A percentile compares a stretch with the other conserved stretches of the same genome.
phyloP scores from a whole-genome alignment of 257 asterid genomes.

The Solanum chiquidenum region DNA sequence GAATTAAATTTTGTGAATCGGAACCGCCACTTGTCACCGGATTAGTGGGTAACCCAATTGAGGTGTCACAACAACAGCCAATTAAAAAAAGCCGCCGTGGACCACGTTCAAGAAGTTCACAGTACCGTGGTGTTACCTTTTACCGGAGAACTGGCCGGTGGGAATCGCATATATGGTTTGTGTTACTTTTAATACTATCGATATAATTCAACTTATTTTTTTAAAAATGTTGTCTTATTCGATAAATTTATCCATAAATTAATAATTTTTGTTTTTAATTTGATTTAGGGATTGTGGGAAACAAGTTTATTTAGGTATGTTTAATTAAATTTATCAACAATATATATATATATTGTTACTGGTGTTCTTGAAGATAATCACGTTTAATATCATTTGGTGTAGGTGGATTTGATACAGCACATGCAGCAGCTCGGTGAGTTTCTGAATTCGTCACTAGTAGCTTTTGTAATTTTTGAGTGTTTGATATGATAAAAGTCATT shows the following conservation, averaged over 20 bases:
- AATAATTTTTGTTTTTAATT: not conserved
- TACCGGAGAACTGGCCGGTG: constrained; percentile 59
- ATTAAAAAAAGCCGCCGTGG: constrained; percentile 49
- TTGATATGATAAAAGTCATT: not conserved
- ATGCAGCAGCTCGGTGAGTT: constrained; percentile 90
- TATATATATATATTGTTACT: not conserved
- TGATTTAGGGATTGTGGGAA: constrained; percentile 92
- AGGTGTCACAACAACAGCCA: constrained; percentile 26
- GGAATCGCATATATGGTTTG: constrained; percentile 53
- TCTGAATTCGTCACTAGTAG: not conserved
- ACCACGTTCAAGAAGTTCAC: constrained; percentile 50
- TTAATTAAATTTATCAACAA: no score
- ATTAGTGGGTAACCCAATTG: constrained; percentile 14
- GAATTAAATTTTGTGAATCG: constrained; percentile 68
- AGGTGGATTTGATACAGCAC: constrained; percentile 98
- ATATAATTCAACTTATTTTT: not conserved
- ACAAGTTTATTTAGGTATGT: constrained; percentile 82
- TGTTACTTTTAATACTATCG: not conserved
- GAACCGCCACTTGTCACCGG: constrained; percentile 23
- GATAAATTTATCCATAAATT: not conserved
- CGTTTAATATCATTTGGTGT: not conserved
- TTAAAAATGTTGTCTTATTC: not conserved
- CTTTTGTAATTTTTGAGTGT: not conserved
- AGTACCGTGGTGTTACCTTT: constrained; percentile 49
- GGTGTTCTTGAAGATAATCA: not conserved